Evolutionary conservation across 768 basidiomycete species (phyloP), one percentile per base, ranked within the genome.

Genomic region (Leucocoprinus leucothites): DNA sequence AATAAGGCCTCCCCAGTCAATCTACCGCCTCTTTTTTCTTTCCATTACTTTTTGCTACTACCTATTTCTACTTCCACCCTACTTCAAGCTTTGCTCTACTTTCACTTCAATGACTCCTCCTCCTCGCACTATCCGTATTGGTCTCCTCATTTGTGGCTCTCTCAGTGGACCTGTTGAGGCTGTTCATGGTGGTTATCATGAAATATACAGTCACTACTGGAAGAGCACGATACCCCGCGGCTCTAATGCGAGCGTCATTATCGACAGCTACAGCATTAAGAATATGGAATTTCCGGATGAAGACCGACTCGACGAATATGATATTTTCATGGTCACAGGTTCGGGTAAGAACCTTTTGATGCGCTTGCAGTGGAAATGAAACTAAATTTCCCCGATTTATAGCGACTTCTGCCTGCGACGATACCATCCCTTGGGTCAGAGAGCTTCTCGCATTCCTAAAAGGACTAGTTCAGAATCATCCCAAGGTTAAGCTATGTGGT

Each of bases 311-410:
- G 75, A 79, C 25, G 65, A 69, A 2, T 92, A 88, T 63, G 81
- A 87, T 57, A 89, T 78, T 0, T 70, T 98, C 21, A 71, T 98
- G 56, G 74, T 96, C 54, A 90, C 87, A 0, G 95, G 95, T 0
- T 91, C 91, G 14, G 85, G 94, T 95, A 61, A 6, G 13, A 34
- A 81, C 72, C 18, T 22, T 44, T 25, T 19, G 28, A 51, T 38
- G 25, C 36, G 7, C 21, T 14, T 22, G n/a, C 31, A 3, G 5
- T 34, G 26, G 13, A 48, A 19, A 22, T 21, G 6, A 24, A 19
- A 1, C 9, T 41, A 25, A 42, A 13, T 48, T n/a, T 14, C 11
- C 36, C 18, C 22, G 18, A 40, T 31, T 19, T 40, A 38, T 63
- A 93, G 92, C 85, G 25, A 79, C 85, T 0, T 84, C 85, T 19